phyloP scores from a whole-genome alignment of 306 rosid species.

The Arachis hypogaea region DNA sequence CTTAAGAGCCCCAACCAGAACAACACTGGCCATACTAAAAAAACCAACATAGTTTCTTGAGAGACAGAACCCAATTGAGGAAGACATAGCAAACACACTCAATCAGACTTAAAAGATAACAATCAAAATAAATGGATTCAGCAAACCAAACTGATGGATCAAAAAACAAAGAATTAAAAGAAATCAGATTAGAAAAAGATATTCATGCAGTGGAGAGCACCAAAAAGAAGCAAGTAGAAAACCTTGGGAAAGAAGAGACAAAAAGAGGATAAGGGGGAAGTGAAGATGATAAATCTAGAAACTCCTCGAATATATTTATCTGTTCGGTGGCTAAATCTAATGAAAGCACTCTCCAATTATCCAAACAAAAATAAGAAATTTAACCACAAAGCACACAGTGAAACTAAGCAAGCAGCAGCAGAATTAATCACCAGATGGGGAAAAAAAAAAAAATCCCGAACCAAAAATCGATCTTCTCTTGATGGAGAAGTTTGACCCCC shows the following conservation, averaged over 20 bases:
- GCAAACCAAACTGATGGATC: slow-evolving; percentile 20
- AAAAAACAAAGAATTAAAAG: background rate
- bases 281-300: slow-evolving; percentile 45
- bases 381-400: background rate
- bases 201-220: slow-evolving; percentile 21
- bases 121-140: slow-evolving; percentile 24
- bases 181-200: background rate
- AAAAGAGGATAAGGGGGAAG: slow-evolving; percentile 44
- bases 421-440: slow-evolving; percentile 9
- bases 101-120: slow-evolving; percentile 25
- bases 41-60: background rate
- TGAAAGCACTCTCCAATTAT: slow-evolving; percentile 18
- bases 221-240: slow-evolving; percentile 13
- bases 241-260: slow-evolving; percentile 29
- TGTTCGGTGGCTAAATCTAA: slow-evolving; percentile 39
- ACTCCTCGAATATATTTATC: slow-evolving; percentile 32
- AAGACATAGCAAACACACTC: slow-evolving; percentile 16
- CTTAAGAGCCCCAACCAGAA: slow-evolving; percentile 35
- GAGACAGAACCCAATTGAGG: slow-evolving; percentile 33
- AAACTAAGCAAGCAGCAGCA: slow-evolving; percentile 10
- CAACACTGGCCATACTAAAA: slow-evolving; percentile 16
- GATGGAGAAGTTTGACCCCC: slow-evolving; percentile 25
- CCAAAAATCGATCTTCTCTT: slow-evolving; percentile 27
- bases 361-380: slow-evolving; percentile 8
- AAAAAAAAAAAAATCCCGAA: slow-evolving; percentile 20